Base-by-base conservation (phyloP, 177 flowering plant species). In the Vitis hybrid region DNA sequence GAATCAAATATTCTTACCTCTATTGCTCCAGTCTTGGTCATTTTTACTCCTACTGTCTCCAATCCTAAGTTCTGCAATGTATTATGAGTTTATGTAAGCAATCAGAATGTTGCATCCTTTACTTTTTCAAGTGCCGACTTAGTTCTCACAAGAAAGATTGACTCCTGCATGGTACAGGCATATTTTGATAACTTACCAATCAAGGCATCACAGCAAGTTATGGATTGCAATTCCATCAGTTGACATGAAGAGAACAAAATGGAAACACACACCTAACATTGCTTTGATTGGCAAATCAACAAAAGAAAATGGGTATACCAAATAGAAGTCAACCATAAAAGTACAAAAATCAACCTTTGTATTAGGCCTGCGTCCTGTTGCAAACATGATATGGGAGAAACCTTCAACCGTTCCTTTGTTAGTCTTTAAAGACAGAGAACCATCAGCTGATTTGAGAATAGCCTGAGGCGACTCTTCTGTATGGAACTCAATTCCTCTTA, bases 361-460 rank as follows among this genome's bases (percentile, higher is more conserved):
- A 77, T 94, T 96, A 54, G 99, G 94, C 74, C 73, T 82, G 22
- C 98, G 92, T 54, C 97, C 97, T 66, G 98, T 93, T 10, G 99
- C 98, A 82, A 91, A 91, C 98, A 93, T 91, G 70, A 95, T 65
- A 83, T 91, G 98, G 12, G 99, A 94, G 74, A 96, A 94, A 61
- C 99, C 98, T 59, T 91, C 94, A 70, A 88, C 39, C 55, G 93
- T 88, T 81, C 88, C 94, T 80, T 87, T 92, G 78, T 79, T 92
- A 55, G 98, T 94, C 74, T 92, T 96, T 78, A 96, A 70, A 39
- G 99, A 83, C 22, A 94, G 75, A 26, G 91, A 84, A 56, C 97
- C 97, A 79, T 96, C 92, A 56, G 88, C 49, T 19, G 87, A 66
- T 77, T 90, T 96, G 59, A 74, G 51, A 68, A 96, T 85, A 50